phyloP scores from a whole-genome alignment of 2,329 filamentous ascomycete species.

The Talaromyces sp. region DNA sequence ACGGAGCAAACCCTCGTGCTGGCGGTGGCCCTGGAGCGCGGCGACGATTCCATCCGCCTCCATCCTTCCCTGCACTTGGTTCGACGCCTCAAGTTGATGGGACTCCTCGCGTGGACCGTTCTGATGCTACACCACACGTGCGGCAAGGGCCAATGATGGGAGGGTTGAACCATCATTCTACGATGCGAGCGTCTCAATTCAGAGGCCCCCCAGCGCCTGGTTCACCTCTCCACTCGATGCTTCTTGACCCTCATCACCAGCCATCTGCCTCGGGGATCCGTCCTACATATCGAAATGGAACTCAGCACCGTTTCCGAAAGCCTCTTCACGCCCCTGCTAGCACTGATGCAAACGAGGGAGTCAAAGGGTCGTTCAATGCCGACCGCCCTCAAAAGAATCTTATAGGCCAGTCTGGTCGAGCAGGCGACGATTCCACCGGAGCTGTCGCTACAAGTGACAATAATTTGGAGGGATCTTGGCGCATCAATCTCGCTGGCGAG shows the following conservation, averaged over 20 bases:
- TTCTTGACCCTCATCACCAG: slow-evolving; percentile 45
- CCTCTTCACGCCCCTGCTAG: slow-evolving; percentile 15
- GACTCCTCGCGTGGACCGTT: slow-evolving; percentile 37
- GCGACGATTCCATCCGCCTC: slow-evolving; percentile 67
- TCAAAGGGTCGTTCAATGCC: slow-evolving; percentile 21
- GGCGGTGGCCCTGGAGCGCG: slow-evolving; percentile 46
- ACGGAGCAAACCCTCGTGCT: slow-evolving; percentile 67
- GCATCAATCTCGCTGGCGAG: slow-evolving; percentile 37
- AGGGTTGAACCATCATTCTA: slow-evolving; percentile 22
- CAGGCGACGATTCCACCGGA: slow-evolving; percentile 28
- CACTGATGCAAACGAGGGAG: slow-evolving; percentile 25
- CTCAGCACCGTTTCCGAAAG: slow-evolving; percentile 27
- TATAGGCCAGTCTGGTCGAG: slow-evolving; percentile 13
- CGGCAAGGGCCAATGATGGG: slow-evolving; percentile 17
- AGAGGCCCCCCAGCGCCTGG: slow-evolving; percentile 19
- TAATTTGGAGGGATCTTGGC: slow-evolving; percentile 53
- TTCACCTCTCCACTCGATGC: slow-evolving; percentile 38
- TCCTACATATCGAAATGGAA: slow-evolving; percentile 16
- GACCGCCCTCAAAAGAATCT: slow-evolving; percentile 9
- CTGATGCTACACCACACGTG: slow-evolving; percentile 17
- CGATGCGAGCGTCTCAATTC: slow-evolving; percentile 22
- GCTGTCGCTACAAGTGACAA: slow-evolving; percentile 45
- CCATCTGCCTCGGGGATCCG: slow-evolving; percentile 36
- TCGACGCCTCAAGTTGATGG: slow-evolving; percentile 50
- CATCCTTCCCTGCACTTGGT: slow-evolving; percentile 66